phyloP scores from a whole-genome alignment of 306 rosid genomes.

The Abrus precatorius region DNA sequence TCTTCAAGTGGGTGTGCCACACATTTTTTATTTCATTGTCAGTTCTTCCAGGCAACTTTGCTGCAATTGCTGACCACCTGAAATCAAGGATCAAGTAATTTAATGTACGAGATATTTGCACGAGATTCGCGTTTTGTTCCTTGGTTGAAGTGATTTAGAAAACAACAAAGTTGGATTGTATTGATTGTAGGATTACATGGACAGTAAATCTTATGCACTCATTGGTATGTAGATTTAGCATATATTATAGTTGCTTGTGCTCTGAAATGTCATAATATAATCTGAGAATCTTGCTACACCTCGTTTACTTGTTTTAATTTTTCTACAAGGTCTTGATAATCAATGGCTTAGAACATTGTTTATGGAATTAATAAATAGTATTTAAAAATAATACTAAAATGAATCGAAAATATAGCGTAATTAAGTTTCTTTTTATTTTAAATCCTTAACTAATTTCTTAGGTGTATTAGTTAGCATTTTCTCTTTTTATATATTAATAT shows the following conservation, averaged over 20 bases:
- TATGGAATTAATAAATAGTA: no score
- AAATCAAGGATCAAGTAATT: background rate
- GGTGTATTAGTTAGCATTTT: no score
- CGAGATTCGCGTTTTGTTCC: background rate
- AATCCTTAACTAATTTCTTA: no score
- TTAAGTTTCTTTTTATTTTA: no score
- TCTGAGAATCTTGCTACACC: no score
- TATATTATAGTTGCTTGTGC: no score
- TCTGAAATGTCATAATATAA: no score
- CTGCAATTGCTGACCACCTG: constrained; percentile 95
- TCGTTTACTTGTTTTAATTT: no score
- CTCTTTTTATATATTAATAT: background rate
- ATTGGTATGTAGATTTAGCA: background rate
- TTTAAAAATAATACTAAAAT: no score
- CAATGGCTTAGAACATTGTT: no score
- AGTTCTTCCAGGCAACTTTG: constrained; percentile 79
- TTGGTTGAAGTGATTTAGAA: background rate
- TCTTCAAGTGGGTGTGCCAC: constrained; percentile 92
- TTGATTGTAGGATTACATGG: background rate
- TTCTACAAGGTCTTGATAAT: no score
- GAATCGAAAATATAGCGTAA: no score
- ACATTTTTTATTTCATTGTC: constrained; percentile 91
- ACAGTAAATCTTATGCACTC: constrained; percentile 14
- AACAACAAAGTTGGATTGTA: constrained; percentile 22
- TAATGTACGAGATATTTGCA: constrained; percentile 7